Percentiles rank a stretch among this genome's conserved stretches.
Conservation (phyloP, 2,329 filamentous ascomycete species). For the Pseudogymnoascus sp. region DNA sequence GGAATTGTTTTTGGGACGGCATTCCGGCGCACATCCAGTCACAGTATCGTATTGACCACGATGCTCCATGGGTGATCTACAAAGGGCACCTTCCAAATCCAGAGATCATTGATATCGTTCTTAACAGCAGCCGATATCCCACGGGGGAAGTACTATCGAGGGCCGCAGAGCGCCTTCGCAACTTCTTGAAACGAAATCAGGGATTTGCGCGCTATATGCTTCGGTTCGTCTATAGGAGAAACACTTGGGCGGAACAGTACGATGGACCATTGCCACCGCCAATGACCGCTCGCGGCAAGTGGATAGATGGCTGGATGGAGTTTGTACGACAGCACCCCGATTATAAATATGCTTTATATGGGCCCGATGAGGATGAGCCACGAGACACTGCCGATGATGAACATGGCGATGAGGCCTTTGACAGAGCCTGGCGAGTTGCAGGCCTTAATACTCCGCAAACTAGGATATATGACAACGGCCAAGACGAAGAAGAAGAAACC, state of each 20-base stretch:
- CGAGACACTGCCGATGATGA: constrained; percentile 23
- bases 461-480: not conserved
- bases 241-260: constrained; percentile 10
- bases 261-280: not conserved
- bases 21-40: not conserved
- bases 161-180: not conserved
- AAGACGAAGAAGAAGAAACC: not conserved
- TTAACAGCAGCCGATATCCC: no score
- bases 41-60: not conserved
- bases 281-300: not conserved
- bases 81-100: not conserved
- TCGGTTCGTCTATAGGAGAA: not conserved
- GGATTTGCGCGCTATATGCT: not conserved
- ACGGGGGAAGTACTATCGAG: not conserved
- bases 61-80: not conserved
- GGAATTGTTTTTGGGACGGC: not conserved
- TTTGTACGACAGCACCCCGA: not conserved
- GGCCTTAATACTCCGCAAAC: not conserved
- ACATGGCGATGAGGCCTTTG: constrained; percentile 21
- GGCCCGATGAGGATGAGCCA: not conserved
- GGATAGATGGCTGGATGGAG: not conserved
- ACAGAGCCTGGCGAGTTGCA: not conserved
- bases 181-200: not conserved
- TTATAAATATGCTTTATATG: not conserved
- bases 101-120: not conserved